Percentiles rank a stretch among this genome's conserved stretches.
These are phyloP conservation scores for Rhododendron mucronatum DNA, from an alignment of 148 eudicot genomes.

Conservation along the genomic window DNA sequence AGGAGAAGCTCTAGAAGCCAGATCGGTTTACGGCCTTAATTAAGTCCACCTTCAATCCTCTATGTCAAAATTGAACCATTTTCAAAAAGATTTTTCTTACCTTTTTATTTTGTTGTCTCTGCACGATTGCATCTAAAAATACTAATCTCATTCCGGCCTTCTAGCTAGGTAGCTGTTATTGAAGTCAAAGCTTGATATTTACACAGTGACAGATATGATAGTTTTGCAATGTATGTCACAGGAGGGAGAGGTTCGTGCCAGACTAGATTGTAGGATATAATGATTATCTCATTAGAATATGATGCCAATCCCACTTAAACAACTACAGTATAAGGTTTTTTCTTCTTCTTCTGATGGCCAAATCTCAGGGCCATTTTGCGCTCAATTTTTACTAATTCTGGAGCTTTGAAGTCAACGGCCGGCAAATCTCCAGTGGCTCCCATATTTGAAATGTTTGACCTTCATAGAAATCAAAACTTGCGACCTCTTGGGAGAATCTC, in stretches of 20 bases:
- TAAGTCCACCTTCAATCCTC: neutral
- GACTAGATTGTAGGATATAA: neutral
- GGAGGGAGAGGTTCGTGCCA: neutral
- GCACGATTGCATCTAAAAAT: neutral
- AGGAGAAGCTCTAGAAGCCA: too few relatives aligned
- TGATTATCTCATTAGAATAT: neutral
- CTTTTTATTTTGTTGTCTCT: neutral
- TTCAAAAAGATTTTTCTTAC: neutral
- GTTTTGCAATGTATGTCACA: neutral
- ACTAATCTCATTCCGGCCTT: neutral
- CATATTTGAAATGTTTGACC: neutral
- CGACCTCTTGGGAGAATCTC: neutral
- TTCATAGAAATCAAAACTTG: too few relatives aligned
- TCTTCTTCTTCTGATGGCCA: neutral
- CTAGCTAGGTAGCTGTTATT: neutral
- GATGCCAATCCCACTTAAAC: constrained; percentile 7
- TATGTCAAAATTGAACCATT: neutral
- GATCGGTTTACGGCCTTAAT: too few relatives aligned
- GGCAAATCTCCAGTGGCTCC: neutral
- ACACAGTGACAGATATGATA: neutral
- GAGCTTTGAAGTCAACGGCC: neutral
- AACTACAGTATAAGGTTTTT: neutral
- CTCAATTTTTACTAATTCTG: neutral
- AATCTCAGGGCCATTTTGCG: neutral
- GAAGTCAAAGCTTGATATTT: neutral